phyloP scores from a whole-genome alignment of 208 protist genomes.

The Naegleria gruberi region DNA sequence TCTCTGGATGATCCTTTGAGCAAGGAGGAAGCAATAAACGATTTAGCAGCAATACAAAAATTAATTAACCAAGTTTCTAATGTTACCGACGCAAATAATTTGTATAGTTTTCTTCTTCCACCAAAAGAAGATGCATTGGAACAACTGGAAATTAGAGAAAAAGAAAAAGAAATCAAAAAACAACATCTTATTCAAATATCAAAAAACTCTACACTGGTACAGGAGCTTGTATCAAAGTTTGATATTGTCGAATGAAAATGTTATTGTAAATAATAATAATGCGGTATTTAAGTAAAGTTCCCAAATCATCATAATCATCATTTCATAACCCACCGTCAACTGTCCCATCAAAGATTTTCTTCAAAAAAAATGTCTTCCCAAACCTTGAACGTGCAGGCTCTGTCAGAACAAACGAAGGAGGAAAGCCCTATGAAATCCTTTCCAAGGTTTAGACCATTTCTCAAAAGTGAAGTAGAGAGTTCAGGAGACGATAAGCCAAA shows the following conservation, averaged over 20 bases:
- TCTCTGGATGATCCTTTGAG: background rate
- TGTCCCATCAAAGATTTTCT: background rate
- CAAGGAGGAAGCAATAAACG: background rate
- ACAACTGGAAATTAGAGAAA: background rate
- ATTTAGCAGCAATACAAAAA: background rate
- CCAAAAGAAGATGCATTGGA: background rate
- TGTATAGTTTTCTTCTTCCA: background rate
- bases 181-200: background rate
- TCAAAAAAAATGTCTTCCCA: background rate
- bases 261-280: background rate
- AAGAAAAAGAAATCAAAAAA: background rate
- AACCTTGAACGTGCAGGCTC: too few species aligned
- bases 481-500: background rate
- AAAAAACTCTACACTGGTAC: background rate
- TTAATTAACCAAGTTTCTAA: background rate
- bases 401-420: background rate
- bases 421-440: background rate
- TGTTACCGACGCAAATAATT: background rate
- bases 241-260: background rate
- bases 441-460: background rate
- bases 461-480: background rate
- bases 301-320: background rate
- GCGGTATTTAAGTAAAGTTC: too few species aligned
- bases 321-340: background rate
- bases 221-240: background rate